Evolutionary conservation across 305 asterid species (phyloP).

Genomic region (Rubia balearica): DNA sequence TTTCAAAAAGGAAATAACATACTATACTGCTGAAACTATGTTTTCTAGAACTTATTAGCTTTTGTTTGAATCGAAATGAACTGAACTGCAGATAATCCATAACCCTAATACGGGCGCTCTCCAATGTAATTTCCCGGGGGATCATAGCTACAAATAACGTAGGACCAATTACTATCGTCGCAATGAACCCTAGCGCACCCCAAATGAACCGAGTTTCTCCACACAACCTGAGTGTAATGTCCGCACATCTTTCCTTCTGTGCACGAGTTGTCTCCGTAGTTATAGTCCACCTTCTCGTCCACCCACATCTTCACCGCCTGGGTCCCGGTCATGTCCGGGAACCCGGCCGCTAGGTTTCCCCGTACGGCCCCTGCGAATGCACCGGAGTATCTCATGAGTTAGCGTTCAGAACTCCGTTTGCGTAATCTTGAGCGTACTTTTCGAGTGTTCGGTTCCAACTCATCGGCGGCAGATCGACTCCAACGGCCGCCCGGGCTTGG

Average conservation of each 20-base stretch:
- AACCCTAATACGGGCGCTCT: neutral
- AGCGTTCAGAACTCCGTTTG: neutral
- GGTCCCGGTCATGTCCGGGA: neutral
- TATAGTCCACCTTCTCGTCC: neutral
- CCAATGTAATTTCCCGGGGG: conserved; percentile 33
- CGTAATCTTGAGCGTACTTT: neutral
- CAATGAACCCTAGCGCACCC: conserved; percentile 13
- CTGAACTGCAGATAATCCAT: no score
- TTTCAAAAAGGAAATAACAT: no score
- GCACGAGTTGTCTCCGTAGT: neutral
- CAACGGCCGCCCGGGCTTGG: neutral
- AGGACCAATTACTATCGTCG: conserved; percentile 22
- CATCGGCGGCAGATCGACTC: neutral
- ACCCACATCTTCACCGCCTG: neutral
- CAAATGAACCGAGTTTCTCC: conserved; percentile 31
- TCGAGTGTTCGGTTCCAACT: neutral
- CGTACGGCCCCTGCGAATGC: neutral
- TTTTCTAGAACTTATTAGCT: no score
- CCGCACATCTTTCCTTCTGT: neutral
- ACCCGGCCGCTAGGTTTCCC: neutral
- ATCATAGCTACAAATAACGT: conserved; percentile 48
- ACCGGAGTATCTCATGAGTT: neutral
- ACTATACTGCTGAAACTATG: no score
- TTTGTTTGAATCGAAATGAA: no score
- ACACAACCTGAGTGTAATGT: conserved; percentile 62